phyloP scores from a whole-genome alignment of 2,329 filamentous ascomycete species.

The Phyllosticta paracitricarpa region DNA sequence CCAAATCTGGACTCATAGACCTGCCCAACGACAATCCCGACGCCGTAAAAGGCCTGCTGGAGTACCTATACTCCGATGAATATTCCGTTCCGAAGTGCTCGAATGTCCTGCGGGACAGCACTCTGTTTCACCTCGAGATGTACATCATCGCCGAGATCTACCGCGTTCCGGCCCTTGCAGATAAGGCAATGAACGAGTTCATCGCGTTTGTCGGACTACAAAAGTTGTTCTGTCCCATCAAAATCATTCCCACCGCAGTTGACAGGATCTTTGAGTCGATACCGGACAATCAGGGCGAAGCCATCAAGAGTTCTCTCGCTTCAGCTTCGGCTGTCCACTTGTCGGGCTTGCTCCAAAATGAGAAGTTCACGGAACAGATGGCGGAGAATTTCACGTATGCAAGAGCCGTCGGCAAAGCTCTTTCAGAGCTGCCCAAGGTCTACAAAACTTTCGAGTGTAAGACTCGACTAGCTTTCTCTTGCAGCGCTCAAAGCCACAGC shows the following conservation, averaged over 20 bases:
- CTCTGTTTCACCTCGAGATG: background rate
- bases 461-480: no score
- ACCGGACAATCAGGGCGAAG: background rate
- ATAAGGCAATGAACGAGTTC: background rate
- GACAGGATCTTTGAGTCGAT: background rate
- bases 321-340: background rate
- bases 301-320: background rate
- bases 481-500: no score
- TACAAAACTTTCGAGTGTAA: no score
- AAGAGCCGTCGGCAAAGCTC: no score
- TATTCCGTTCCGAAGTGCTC: conserved; percentile 38
- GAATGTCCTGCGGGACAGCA: background rate
- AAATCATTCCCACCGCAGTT: background rate
- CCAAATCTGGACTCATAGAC: conserved; percentile 40
- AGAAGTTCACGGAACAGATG: no score
- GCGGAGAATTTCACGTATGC: no score
- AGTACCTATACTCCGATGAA: conserved; percentile 75
- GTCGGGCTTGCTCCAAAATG: background rate
- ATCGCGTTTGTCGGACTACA: background rate
- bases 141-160: background rate
- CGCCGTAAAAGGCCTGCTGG: conserved; percentile 67
- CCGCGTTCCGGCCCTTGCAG: background rate
- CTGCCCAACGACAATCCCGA: conserved; percentile 59
- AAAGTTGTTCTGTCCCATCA: background rate
- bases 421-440: no score